A percentile compares a stretch with the other conserved stretches of the same genome.
These are phyloP conservation scores for Irpex rosettiformis DNA, from an alignment of 1,284 basidiomycete species.

Conservation along the genomic window DNA sequence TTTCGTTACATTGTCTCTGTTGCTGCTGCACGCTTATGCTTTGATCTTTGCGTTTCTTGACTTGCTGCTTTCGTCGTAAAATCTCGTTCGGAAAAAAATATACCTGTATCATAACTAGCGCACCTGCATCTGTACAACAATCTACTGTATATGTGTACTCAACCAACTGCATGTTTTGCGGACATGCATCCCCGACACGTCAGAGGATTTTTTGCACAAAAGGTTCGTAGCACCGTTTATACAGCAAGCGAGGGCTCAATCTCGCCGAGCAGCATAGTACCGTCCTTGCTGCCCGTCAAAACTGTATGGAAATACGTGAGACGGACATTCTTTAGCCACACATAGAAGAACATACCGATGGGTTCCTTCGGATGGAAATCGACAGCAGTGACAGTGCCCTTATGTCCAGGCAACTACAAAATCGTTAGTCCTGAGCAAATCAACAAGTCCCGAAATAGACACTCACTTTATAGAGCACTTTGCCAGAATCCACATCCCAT, in stretches of 20 bases:
- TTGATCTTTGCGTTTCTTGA: neutral
- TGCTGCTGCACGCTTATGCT: neutral
- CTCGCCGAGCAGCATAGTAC: constrained; percentile 86
- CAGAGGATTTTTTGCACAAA: neutral
- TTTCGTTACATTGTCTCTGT: too few species aligned
- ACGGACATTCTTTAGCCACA: constrained; percentile 1
- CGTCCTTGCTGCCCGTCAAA: constrained; percentile 85
- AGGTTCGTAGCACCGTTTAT: constrained; percentile 8
- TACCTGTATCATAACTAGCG: neutral
- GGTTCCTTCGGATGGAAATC: constrained; percentile 93
- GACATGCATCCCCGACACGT: neutral
- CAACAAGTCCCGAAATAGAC: neutral
- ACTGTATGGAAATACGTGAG: constrained; percentile 39
- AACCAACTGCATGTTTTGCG: neutral
- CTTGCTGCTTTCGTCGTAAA: neutral
- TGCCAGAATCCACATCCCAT: constrained; percentile 88
- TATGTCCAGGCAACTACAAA: constrained; percentile 83
- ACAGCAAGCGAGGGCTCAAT: constrained; percentile 51
- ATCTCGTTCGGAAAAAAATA: neutral
- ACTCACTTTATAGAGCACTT: constrained; percentile 80
- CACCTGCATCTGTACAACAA: neutral
- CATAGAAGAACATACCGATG: constrained; percentile 57
- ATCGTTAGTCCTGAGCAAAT: neutral
- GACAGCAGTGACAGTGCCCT: constrained; percentile 87
- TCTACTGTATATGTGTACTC: constrained; percentile 3